Evolutionary conservation across 257 asterid genomes (phyloP), one percentile per base, ranked within the genome.

Genomic region (Linaria vulgaris): DNA sequence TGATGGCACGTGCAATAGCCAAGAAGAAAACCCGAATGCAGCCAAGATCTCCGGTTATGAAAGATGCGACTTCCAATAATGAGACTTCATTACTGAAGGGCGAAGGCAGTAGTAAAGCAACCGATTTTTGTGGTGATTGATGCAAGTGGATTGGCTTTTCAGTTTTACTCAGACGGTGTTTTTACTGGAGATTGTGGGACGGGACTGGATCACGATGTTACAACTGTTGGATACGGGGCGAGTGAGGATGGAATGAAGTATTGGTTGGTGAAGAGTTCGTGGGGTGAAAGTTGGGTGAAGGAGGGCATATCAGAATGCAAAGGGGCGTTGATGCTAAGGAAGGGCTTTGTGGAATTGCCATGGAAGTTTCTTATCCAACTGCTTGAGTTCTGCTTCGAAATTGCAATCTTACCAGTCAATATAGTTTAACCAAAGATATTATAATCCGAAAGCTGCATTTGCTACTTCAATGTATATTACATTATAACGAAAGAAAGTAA

Each of bases 281-380:
- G 79, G 85, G 85, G 80, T 0, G 57, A 31, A 0, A 17, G 14
- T 6, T 79, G 81, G 84, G 81, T 1, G 84, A 79, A 48, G 37
- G 46, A 3, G 83, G 84, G 19, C 69, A 74, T 23, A 41, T 72
- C 1, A 78, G 66, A 64, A 63, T 78, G 58, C 19, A 45, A 34
- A 81, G 79, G 55, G 76, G 39, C 1, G 52, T 61, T 24, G 44
- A 43, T 3, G 69, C 25, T 17, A 8, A 22, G 13, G 68, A 64
- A 62, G 81, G 79, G 1, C 55, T 78, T 0, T 78, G 83, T 52
- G 80, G 83, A 12, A 74, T 78, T 51, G 79, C 81, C 19, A 77
- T 80, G 86, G 64, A 74, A 50, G 75, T 80, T 69, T 76, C 80
- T 12, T 80, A 80, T 61, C 85, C 85, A 52, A 74, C 79, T 47